Conservation (phyloP, 2,329 filamentous ascomycete genomes). For the Bipolaris zeicola region DNA sequence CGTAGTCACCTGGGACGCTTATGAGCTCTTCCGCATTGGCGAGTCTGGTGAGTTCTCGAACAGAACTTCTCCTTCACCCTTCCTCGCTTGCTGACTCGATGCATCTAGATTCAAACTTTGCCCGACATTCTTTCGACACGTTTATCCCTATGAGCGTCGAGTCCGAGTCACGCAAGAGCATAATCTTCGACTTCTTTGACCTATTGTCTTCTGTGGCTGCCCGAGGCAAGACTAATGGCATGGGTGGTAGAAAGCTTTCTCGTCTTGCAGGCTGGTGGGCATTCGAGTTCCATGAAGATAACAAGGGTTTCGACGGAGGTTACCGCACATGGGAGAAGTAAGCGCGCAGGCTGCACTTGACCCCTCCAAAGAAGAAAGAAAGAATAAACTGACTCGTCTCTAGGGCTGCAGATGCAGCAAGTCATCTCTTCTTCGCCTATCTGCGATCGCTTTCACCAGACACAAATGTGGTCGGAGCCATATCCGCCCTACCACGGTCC, state of each 20-base stretch:
- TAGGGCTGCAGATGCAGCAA: slow-evolving; percentile 92
- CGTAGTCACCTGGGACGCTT: slow-evolving; percentile 95
- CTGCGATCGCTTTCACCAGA: slow-evolving; percentile 88
- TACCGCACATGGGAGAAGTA: slow-evolving; percentile 88
- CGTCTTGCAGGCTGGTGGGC: slow-evolving; percentile 98
- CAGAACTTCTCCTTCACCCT: neutral
- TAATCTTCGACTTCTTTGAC: slow-evolving; percentile 97
- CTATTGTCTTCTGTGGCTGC: slow-evolving; percentile 88
- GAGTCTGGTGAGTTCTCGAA: slow-evolving; percentile 72
- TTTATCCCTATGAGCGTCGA: slow-evolving; percentile 95
- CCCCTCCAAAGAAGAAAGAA: neutral
- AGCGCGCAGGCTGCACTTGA: slow-evolving; percentile 34
- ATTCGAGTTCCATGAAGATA: slow-evolving; percentile 86
- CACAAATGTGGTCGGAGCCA: slow-evolving; percentile 71
- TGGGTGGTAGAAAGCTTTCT: slow-evolving; percentile 91
- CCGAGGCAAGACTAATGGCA: slow-evolving; percentile 89
- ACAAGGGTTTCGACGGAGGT: slow-evolving; percentile 90
- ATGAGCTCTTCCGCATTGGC: slow-evolving; percentile 93
- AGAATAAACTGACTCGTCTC: slow-evolving; percentile 35
- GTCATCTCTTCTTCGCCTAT: slow-evolving; percentile 97
- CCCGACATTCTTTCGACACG: slow-evolving; percentile 90
- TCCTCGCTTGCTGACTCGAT: slow-evolving; percentile 24
- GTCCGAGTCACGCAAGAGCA: slow-evolving; percentile 79
- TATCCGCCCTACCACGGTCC: slow-evolving; percentile 85
- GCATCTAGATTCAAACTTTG: slow-evolving; percentile 80